A percentile compares a stretch with the other conserved stretches of the same genome.
These are phyloP conservation scores for Marasmius oreades DNA, from an alignment of 1,284 basidiomycete species.

Conservation along the genomic window DNA sequence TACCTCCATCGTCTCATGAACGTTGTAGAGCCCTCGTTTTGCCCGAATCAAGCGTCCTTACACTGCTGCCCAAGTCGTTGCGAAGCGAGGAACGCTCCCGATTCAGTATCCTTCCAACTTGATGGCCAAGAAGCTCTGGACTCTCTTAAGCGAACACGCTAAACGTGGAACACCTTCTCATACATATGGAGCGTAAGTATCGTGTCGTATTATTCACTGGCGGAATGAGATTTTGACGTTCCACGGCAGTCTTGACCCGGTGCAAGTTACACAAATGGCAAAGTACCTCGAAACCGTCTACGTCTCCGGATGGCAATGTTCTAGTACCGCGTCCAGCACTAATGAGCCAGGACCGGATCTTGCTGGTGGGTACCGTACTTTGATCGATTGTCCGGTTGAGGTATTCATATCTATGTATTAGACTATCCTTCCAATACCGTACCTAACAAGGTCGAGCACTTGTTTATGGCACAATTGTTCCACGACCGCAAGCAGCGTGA, in stretches of 20 bases:
- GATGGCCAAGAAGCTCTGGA: slow-evolving; percentile 87
- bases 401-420: slow-evolving; percentile 22
- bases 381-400: background rate
- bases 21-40: slow-evolving; percentile 77
- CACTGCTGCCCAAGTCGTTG: slow-evolving; percentile 89
- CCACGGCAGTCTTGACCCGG: slow-evolving; percentile 80
- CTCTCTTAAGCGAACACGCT: slow-evolving; percentile 64
- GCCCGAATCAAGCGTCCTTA: slow-evolving; percentile 85
- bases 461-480: slow-evolving; percentile 87
- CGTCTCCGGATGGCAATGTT: slow-evolving; percentile 96
- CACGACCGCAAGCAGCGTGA: slow-evolving; percentile 87
- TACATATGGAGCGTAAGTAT: slow-evolving; percentile 94
- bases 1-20: background rate
- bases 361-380: slow-evolving; percentile 56
- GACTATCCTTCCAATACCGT: slow-evolving; percentile 96
- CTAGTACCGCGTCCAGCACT: slow-evolving; percentile 87
- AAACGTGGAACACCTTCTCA: slow-evolving; percentile 77
- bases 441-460: slow-evolving; percentile 87
- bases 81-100: slow-evolving; percentile 87
- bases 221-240: slow-evolving; percentile 4
- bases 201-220: background rate
- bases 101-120: slow-evolving; percentile 86
- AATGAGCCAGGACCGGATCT: slow-evolving; percentile 98
- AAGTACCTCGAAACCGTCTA: slow-evolving; percentile 98
- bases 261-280: slow-evolving; percentile 98